These are phyloP conservation scores for Epicoccum sorghinum DNA, from an alignment of 2,329 filamentous ascomycete genomes.

Conservation along the genomic window DNA sequence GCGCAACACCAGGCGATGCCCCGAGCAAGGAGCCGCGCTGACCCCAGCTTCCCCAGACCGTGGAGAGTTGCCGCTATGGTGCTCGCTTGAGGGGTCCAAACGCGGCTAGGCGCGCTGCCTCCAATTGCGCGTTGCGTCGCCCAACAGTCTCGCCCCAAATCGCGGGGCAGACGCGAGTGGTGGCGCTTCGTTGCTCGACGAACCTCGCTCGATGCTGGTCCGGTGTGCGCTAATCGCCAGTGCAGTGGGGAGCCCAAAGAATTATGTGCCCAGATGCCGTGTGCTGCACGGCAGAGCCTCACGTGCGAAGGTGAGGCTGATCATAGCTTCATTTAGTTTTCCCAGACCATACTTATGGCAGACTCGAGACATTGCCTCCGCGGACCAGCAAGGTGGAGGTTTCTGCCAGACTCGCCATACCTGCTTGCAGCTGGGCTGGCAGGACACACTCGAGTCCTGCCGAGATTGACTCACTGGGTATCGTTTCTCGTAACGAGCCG, in stretches of 20 bases:
- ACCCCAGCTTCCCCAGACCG: slow-evolving; percentile 14
- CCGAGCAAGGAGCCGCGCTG: slow-evolving; percentile 15
- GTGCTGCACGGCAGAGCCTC: slow-evolving; percentile 9
- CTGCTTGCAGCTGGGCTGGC: background rate
- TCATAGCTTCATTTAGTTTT: background rate
- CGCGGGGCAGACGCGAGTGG: slow-evolving; percentile 7
- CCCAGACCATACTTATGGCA: background rate
- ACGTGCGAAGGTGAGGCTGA: slow-evolving; percentile 10
- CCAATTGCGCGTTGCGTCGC: background rate
- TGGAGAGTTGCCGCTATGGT: slow-evolving; percentile 1
- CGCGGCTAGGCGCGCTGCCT: slow-evolving; percentile 9
- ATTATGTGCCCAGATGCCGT: slow-evolving; percentile 1
- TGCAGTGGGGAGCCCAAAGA: background rate
- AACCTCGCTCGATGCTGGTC: slow-evolving; percentile 12
- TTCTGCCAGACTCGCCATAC: background rate
- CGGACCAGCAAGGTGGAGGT: background rate
- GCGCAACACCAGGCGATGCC: slow-evolving; percentile 5
- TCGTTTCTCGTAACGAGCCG: background rate
- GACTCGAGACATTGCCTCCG: background rate
- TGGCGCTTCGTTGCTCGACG: slow-evolving; percentile 4
- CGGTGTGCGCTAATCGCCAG: slow-evolving; percentile 9
- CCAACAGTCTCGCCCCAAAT: slow-evolving; percentile 3
- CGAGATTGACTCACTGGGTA: background rate
- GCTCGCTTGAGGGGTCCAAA: slow-evolving; percentile 6
- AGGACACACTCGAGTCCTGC: background rate